Evolutionary conservation across 2,329 filamentous ascomycete species (phyloP), one percentile per base, ranked within the genome.

Genomic region (Talaromyces sp.): DNA sequence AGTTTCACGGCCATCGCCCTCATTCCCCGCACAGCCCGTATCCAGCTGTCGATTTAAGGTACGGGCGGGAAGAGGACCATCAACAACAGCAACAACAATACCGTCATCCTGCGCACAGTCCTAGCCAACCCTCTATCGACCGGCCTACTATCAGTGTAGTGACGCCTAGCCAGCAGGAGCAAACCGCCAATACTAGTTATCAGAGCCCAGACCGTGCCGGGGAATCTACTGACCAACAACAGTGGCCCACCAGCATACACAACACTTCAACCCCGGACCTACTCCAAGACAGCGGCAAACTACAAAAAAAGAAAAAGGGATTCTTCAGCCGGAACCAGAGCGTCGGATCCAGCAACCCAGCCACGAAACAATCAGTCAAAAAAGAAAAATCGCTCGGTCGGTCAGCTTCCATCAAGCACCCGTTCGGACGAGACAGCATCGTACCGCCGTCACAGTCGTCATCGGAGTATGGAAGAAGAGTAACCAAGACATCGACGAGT

Each of bases 141-240:
- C 64, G 64, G n/a, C 64, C 60, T 14, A 58, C 64, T 4, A 62
- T 66, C 47, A 66, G 60, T 35, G 9, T 66, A 27, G 64, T 66
- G 8, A 43, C 59, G 37, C 59, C 47, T 48, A 31, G 39, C 43
- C 52, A 37, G n/a, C 52, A 56, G 22, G 13, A 52, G 33, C 48
- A 52, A 33, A 43, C 35, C 27, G 67, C 66, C 65, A 70, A 68
- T 5, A 68, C 68, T 66, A 69, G 31, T 48, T 65, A 59, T 48
- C 58, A 41, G 39, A 61, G 54, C 39, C 62, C 61, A 65, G 70
- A 70, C 64, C 67, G 69, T 60, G 68, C 70, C 43, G 70, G 74
- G 52, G 27, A 43, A 47, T 39, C 57, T 6, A 31, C 45, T 22
- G 65, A 67, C 10, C 64, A 59, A 41, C 35, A 59, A 59, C 24